phyloP scores from a whole-genome alignment of 2,329 filamentous ascomycete species.

The Rhynchosporium secalis region DNA sequence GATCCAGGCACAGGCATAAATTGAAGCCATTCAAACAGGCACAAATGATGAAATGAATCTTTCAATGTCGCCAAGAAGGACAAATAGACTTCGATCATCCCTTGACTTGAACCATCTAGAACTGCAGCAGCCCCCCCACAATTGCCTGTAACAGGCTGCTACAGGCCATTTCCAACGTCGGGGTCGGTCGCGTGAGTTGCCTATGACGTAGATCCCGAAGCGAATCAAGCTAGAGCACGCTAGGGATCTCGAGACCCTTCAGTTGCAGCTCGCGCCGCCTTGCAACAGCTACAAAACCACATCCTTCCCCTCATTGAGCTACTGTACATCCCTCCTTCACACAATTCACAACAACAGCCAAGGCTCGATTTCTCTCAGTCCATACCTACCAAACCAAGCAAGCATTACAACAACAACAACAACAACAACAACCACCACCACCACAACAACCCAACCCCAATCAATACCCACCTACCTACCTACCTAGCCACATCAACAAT shows the following conservation, averaged over 20 bases:
- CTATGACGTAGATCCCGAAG: slow-evolving; percentile 27
- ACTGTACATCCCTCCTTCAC: slow-evolving; percentile 18
- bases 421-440: slow-evolving; percentile 14
- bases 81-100: background rate
- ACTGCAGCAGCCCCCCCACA: background rate
- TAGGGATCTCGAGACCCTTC: slow-evolving; percentile 26
- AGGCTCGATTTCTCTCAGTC: background rate
- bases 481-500: slow-evolving; percentile 21
- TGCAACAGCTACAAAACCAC: slow-evolving; percentile 39
- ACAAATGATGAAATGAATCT: background rate
- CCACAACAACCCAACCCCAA: slow-evolving; percentile 16
- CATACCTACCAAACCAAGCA: slow-evolving; percentile 14
- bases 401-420: slow-evolving; percentile 6
- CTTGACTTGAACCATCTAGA: background rate
- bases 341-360: slow-evolving; percentile 11
- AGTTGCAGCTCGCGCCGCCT: slow-evolving; percentile 18
- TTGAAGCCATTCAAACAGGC: slow-evolving; percentile 6
- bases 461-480: too few relatives aligned
- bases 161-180: background rate
- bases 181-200: slow-evolving; percentile 26
- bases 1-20: background rate
- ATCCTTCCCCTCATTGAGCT: slow-evolving; percentile 18
- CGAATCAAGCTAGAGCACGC: slow-evolving; percentile 23
- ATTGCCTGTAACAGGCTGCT: too few relatives aligned
- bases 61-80: slow-evolving; percentile 4